Evolutionary conservation across 371 early-diverging fungal genomes (phyloP), one percentile per base, ranked within the genome.

Genomic region (Mucor lusitanicus): DNA sequence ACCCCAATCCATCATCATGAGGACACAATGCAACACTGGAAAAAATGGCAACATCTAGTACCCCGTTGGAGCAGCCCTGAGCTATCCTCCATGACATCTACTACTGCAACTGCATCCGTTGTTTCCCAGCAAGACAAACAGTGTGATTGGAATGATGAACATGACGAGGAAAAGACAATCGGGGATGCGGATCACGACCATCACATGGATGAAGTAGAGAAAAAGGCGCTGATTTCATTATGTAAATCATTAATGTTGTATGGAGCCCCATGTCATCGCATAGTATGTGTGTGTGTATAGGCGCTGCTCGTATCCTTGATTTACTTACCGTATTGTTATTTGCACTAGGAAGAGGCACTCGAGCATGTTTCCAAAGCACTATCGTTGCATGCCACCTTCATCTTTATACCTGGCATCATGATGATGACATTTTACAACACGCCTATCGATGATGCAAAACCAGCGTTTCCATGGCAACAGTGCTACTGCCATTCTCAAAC

Each of bases 191-290:
- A 40, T 40, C 40, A 55, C 30, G 2, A 44, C 15, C 28, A 48
- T 11, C 32, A 61, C 6, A 56, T 42, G 4, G 55, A 46, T 21
- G 39, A 66, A 59, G 23, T 55, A 46, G 80, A 86, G 28, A 86
- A 86, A 46, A 87, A 88, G 55, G 89, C 88, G 28, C 63, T 93
- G 46, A 81, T 92, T 33, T 73, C 86, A 46, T 73, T 90, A 3
- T 85, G 88, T 56, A 85, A 87, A 55, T 81, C 87, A n/a, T 78
- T 91, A 58, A 87, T 91, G 69, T 79, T 78, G 19, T 92, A 89
- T 70, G 94, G 94, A 3, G 88, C 91, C 7, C 92, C 92, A 15
- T 77, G 87, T 17, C 92, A 92, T 69, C 85, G 92, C 3, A 84
- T 92, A 3, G 78, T 75, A 75, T 72, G 82, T 70, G 15, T 0